Percentiles rank a stretch among this genome's conserved stretches.
phyloP scores from a whole-genome alignment of 352 stramenopile species.

The Pythium insidiosum region DNA sequence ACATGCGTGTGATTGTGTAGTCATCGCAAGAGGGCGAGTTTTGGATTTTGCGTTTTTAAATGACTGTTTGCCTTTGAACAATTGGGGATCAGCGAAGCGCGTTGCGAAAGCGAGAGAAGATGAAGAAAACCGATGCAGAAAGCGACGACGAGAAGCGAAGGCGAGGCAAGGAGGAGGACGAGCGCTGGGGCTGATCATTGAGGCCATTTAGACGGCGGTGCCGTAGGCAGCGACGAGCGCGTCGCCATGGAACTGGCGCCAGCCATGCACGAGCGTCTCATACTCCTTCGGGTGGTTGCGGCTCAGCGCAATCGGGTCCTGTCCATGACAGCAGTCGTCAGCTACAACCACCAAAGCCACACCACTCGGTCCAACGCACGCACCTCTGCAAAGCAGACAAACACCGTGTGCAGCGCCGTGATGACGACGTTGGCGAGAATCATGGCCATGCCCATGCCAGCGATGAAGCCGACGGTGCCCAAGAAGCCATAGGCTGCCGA shows the following conservation, averaged over 20 bases:
- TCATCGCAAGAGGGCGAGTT: too few species aligned
- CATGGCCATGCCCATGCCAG: slow-evolving; percentile 75
- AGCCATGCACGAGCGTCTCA: slow-evolving; percentile 61
- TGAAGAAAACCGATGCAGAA: too few species aligned
- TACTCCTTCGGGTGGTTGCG: slow-evolving; percentile 80
- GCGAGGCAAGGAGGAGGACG: too few species aligned
- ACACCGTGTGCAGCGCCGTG: slow-evolving; percentile 78
- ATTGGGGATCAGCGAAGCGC: too few species aligned
- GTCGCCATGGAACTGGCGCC: slow-evolving; percentile 77
- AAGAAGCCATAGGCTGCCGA: slow-evolving; percentile 42
- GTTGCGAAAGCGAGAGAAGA: too few species aligned
- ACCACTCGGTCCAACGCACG: neutral
- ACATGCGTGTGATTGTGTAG: too few species aligned
- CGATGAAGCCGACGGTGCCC: slow-evolving; percentile 66
- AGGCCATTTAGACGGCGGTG: slow-evolving; percentile 54
- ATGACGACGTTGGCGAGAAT: slow-evolving; percentile 80
- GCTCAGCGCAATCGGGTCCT: slow-evolving; percentile 76
- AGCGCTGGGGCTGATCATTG: too few species aligned
- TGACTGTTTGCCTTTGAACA: too few species aligned
- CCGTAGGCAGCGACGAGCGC: slow-evolving; percentile 64
- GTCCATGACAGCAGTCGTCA: neutral
- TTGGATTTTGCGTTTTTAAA: too few species aligned
- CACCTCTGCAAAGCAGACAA: slow-evolving; percentile 86
- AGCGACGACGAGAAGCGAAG: neutral
- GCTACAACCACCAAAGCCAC: slow-evolving; percentile 6